phyloP scores from a whole-genome alignment of 495 filamentous ascomycete species.

The Poronia punctata region DNA sequence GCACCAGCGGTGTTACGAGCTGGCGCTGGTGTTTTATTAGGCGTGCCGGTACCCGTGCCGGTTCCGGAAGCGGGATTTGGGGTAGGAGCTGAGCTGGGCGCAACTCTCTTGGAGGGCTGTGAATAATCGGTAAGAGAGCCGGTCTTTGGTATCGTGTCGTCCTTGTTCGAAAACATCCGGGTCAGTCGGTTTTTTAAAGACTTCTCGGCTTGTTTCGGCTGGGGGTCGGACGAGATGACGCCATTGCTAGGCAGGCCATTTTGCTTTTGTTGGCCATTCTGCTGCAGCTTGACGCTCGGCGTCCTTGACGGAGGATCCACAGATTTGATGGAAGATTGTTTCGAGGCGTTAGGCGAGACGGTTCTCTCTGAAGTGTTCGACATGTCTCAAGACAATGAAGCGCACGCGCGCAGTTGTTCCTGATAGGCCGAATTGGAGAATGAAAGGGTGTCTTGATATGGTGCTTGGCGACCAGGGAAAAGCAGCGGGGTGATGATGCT shows the following conservation, averaged over 20 bases:
- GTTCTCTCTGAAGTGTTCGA: constrained; percentile 30
- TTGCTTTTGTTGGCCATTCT: constrained; percentile 30
- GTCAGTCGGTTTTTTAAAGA: constrained; percentile 44
- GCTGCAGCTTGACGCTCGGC: constrained; percentile 28
- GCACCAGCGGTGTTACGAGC: constrained; percentile 23
- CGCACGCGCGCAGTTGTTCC: neutral
- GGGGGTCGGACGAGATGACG: constrained; percentile 16
- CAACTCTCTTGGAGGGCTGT: constrained; percentile 21
- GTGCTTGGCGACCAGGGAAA: constrained; percentile 24
- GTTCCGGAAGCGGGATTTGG: constrained; percentile 14
- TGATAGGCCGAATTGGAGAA: constrained; percentile 8
- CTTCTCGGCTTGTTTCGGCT: constrained; percentile 36
- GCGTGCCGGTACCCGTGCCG: constrained; percentile 12
- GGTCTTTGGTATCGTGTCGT: constrained; percentile 21
- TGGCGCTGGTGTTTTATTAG: constrained; percentile 17
- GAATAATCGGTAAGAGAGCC: constrained; percentile 14
- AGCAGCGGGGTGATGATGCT: constrained; percentile 13
- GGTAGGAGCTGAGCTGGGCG: constrained; percentile 19
- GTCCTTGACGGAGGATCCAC: constrained; percentile 32
- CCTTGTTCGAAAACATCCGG: constrained; percentile 46
- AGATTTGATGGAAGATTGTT: constrained; percentile 40
- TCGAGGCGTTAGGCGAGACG: constrained; percentile 33
- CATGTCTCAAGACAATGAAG: constrained; percentile 15
- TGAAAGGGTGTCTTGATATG: constrained; percentile 3
- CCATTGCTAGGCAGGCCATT: constrained; percentile 14